Base-by-base conservation (phyloP, 2,329 filamentous ascomycete genomes). In the Sphaerulina vaccinii region DNA sequence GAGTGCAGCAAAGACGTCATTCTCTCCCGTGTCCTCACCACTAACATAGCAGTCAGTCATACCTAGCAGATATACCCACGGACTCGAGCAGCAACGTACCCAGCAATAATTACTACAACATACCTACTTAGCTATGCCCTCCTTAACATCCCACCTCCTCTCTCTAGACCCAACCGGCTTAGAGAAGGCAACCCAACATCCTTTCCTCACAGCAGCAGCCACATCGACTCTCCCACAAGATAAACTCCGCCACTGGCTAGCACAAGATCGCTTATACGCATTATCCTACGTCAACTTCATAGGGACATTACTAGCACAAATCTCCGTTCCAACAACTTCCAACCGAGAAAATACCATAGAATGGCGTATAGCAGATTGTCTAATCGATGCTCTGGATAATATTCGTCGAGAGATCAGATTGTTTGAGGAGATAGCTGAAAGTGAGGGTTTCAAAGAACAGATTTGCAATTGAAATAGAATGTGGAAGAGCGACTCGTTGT, bases 261-360 rank as follows among this genome's bases (percentile, higher is more conserved):
- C 82, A 13, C 86, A 88, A 69, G 86, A 89, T 68, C 76, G 84
- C 5, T 78, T 89, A 41, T 88, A 88, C 71, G 82, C 85, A 40
- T 81, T 87, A 55, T 79, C 80, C 49, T 88, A 89, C 70, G 78
- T 87, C 57, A 78, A 80, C 42, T 87, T 86, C 60, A 80, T 83
- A 19, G 84, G 84, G 10, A 71, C 76, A 16, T 69, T 88, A 11
- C 77, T 89, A n/a, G 72, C 79, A 11, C 80, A 83, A 56, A 73
- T 87, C 24, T 71, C 79, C 2, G 71, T 87, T 0, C 79, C 82
- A 0, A 43, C 50, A 0, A 23, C 32, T 10, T 39, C 58, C 0
- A 65, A 71, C 49, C 66, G 70, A 38, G 62, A 73, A 55, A 70
- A 73, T 56, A 70, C 73, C 15, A 68, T 78, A n/a, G 78, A 82